Percentiles rank a stretch among this genome's conserved stretches.
These are phyloP conservation scores for Fimicolochytrium jonesii DNA, from an alignment of 192 early-diverging fungal species.

Conservation along the genomic window DNA sequence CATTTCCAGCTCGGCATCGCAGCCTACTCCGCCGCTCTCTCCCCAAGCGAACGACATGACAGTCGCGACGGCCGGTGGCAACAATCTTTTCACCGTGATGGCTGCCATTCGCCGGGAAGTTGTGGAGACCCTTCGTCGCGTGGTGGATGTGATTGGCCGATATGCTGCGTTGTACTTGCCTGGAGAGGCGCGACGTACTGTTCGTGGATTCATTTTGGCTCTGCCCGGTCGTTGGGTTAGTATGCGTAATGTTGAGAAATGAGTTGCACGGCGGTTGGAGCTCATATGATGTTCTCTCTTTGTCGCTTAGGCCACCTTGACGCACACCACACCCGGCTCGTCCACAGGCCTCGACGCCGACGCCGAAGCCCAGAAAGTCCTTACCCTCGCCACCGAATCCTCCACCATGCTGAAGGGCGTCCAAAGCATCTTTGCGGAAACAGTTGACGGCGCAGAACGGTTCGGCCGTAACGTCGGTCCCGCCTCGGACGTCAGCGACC, in stretches of 20 bases:
- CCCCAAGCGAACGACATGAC: conserved; percentile 13
- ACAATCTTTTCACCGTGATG: conserved; percentile 18
- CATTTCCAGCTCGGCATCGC: background rate
- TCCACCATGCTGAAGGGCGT: conserved; percentile 64
- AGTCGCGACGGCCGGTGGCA: background rate
- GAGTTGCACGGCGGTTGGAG: too few relatives aligned
- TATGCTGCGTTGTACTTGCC: conserved; percentile 84
- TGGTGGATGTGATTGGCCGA: conserved; percentile 79
- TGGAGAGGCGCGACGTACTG: conserved; percentile 70
- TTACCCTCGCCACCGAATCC: conserved; percentile 67
- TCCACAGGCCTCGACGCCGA: too few relatives aligned
- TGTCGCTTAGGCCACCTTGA: too few relatives aligned
- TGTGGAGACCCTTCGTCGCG: conserved; percentile 75
- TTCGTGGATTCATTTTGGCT: conserved; percentile 77
- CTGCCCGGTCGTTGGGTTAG: conserved; percentile 75
- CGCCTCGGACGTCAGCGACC: background rate
- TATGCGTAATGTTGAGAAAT: too few relatives aligned
- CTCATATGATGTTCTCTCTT: too few relatives aligned
- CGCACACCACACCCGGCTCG: too few relatives aligned
- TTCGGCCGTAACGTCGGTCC: conserved; percentile 3
- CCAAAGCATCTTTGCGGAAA: conserved; percentile 61
- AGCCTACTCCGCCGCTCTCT: conserved; percentile 18
- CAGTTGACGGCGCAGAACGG: conserved; percentile 61
- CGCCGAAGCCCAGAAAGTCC: conserved; percentile 58
- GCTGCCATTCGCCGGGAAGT: conserved; percentile 69